Evolutionary conservation across 1,284 basidiomycete genomes (phyloP), one percentile per base, ranked within the genome.

Genomic region (Ustilago shanxiensis): DNA sequence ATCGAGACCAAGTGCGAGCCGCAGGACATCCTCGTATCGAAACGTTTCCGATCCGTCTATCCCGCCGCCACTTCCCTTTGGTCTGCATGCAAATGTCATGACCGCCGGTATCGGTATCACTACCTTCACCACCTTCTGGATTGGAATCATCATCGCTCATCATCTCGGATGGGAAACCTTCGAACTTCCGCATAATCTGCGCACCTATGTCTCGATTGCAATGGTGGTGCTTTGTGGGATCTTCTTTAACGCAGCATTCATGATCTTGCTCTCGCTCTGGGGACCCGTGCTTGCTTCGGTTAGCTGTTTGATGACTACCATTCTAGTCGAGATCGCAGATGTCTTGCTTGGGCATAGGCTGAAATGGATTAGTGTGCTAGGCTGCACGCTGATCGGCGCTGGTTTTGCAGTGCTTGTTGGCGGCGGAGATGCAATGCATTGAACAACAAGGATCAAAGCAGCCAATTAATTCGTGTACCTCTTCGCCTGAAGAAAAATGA

Each of bases 201-300:
- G 60, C 31, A 80, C 79, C 11, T 66, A 67, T 22, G 35, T 67
- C 20, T 72, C 69, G 24, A 62, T 85, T 5, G 50, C 50, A 2
- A 49, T 79, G 50, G 81, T 83, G 10, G 79, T 71, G 1, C 13
- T 72, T 1, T 79, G 78, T 41, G 85, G 85, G 9, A 75, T 85
- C 55, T 66, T 86, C n/a, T 86, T 86, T 72, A 86, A 86, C 37
- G 83, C 67, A 10, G 75, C 75, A 3, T 83, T 84, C 37, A 80
- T 80, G 67, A 80, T 86, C 37, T 62, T 86, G 18, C 64, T 86
- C 1, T 76, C 80, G 24, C 69, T 85, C 0, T 86, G 85, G 85
- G 85, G 85, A 0, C 83, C 85, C 2, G 85, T 86, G 20, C 51
- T 85, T 29, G 85, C 85, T 9, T 77, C 71, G 50, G 83, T 86